Evolutionary conservation across 371 early-diverging fungal genomes (phyloP).

Genomic region (Mucor piriformis): DNA sequence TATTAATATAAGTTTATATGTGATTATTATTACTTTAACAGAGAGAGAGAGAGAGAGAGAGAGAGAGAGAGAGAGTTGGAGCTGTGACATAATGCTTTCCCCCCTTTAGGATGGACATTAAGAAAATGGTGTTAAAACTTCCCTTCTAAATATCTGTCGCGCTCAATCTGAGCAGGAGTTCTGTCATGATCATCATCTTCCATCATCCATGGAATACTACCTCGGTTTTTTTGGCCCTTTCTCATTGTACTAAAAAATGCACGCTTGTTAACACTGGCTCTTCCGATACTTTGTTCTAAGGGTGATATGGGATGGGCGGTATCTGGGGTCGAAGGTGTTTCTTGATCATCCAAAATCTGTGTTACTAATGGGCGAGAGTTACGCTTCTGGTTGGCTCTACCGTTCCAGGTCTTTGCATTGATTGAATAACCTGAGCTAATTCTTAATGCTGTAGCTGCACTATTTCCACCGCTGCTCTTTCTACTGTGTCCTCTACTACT

Average conservation of each 20-base stretch:
- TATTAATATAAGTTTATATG: too few species aligned
- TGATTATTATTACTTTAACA: not conserved
- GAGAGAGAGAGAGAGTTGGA: not conserved
- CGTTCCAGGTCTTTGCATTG: slow-evolving; percentile 28
- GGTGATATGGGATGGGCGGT: not conserved
- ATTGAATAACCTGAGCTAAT: slow-evolving; percentile 10
- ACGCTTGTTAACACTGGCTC: slow-evolving; percentile 2
- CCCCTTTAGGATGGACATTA: too few species aligned
- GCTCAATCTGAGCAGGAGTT: slow-evolving; percentile 39
- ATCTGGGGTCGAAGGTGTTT: not conserved
- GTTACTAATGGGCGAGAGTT: slow-evolving; percentile 4
- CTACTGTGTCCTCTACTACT: slow-evolving; percentile 19
- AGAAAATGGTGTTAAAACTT: not conserved
- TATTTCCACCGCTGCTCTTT: slow-evolving; percentile 25
- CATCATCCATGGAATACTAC: slow-evolving; percentile 25
- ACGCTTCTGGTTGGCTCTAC: slow-evolving; percentile 2
- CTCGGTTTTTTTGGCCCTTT: slow-evolving; percentile 24
- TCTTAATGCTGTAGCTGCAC: slow-evolving; percentile 22
- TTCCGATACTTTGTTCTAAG: not conserved
- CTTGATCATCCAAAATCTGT: slow-evolving; percentile 1
- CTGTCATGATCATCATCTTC: slow-evolving; percentile 2
- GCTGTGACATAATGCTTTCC: too few species aligned
- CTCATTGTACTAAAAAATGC: slow-evolving; percentile 28
- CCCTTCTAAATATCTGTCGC: slow-evolving; percentile 27
- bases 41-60: too few species aligned